Conservation (phyloP, 306 rosid species). For the Trifolium repens region DNA sequence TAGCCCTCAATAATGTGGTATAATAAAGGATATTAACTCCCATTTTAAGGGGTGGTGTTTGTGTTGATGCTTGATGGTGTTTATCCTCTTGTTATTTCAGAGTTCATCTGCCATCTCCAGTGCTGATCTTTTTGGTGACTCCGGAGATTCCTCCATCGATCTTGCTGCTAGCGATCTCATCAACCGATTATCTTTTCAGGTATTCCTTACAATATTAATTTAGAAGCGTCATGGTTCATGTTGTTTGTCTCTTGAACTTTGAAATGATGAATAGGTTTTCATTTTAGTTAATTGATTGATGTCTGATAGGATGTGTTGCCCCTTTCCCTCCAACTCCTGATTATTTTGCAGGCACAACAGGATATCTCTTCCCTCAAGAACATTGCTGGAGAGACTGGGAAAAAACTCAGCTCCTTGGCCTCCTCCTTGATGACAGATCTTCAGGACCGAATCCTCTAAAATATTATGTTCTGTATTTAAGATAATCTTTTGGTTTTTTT, state of each 20-base stretch:
- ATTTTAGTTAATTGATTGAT: slow-evolving; percentile 19
- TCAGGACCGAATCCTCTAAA: slow-evolving; percentile 87
- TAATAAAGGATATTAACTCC: not conserved
- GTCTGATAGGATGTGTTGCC: not conserved
- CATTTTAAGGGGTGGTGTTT: not conserved
- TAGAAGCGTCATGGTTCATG: not conserved
- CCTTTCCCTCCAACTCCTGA: not conserved
- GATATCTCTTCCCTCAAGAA: slow-evolving; percentile 84
- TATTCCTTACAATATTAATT: slow-evolving; percentile 26
- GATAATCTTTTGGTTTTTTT: slow-evolving; percentile 24
- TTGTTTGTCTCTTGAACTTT: not conserved
- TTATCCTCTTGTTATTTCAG: slow-evolving; percentile 49
- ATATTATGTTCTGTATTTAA: slow-evolving; percentile 44
- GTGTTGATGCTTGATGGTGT: slow-evolving; percentile 22
- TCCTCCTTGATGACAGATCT: slow-evolving; percentile 81
- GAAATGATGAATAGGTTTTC: not conserved
- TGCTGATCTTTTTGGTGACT: slow-evolving; percentile 80
- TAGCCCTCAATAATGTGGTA: too few relatives aligned
- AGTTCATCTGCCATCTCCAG: slow-evolving; percentile 85
- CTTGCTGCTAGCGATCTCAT: slow-evolving; percentile 66
- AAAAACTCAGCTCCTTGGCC: slow-evolving; percentile 85
- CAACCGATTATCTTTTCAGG: slow-evolving; percentile 80
- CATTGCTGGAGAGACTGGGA: slow-evolving; percentile 92
- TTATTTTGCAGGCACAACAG: slow-evolving; percentile 73
- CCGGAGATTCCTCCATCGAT: slow-evolving; percentile 61